Evolutionary conservation across 2,329 filamentous ascomycete genomes (phyloP).

Genomic region (Ascochyta pisi): DNA sequence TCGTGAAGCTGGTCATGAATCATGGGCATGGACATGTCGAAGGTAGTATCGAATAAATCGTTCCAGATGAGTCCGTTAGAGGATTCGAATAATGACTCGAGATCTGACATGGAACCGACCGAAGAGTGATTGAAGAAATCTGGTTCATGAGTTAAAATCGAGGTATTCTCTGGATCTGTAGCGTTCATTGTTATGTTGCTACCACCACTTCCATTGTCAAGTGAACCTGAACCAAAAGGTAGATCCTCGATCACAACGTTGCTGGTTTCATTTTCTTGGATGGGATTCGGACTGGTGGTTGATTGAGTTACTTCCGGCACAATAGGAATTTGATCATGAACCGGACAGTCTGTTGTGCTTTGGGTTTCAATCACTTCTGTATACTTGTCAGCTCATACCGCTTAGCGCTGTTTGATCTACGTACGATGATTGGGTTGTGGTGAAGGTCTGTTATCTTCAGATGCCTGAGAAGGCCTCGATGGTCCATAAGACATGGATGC

Average conservation of each 20-base stretch:
- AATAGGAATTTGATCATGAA: neutral
- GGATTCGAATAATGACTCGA: constrained; percentile 18
- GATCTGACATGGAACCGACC: constrained; percentile 15
- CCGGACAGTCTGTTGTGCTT: neutral
- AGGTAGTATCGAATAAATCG: constrained; percentile 20
- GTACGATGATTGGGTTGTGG: neutral
- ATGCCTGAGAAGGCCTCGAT: neutral
- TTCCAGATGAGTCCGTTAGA: constrained; percentile 20
- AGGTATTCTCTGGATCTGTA: neutral
- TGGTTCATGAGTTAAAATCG: constrained; percentile 3
- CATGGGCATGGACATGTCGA: constrained; percentile 15
- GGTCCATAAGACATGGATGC: constrained; percentile 17
- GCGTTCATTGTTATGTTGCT: neutral
- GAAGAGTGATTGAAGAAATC: constrained; percentile 11
- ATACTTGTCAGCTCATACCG: neutral
- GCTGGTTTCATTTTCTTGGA: neutral
- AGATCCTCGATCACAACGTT: neutral
- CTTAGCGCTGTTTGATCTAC: neutral
- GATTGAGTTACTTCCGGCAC: neutral
- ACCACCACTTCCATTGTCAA: neutral
- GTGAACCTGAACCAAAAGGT: neutral
- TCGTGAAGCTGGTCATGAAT: constrained; percentile 11
- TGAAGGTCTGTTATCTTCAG: neutral
- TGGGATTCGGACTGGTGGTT: neutral
- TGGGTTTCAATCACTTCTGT: neutral